Evolutionary conservation across 2,329 filamentous ascomycete genomes (phyloP), one percentile per base, ranked within the genome.

Genomic region (Madurella fahalii): DNA sequence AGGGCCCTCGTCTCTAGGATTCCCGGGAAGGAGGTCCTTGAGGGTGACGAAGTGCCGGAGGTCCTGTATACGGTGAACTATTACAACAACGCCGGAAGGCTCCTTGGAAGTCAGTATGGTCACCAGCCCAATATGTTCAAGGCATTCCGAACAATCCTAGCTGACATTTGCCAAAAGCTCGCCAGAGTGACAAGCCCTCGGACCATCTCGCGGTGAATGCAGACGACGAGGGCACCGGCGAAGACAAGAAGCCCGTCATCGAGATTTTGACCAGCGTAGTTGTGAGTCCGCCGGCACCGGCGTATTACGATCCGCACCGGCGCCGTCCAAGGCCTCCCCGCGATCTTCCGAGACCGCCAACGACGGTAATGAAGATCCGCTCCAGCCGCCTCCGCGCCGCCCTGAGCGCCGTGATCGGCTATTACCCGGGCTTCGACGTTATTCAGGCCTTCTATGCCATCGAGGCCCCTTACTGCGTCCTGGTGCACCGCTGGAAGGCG

Each of bases 321-420:
- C 4, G 34, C 13, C 34, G 34, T 5, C 4, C 11, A 9, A 37
- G 34, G 11, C 25, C 4, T 37, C 11, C 34, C 47, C 17, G 17
- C 40, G n/a, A 25, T 25, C 32, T 5, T 46, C 43, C 15, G 40
- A 45, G 9, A 18, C 25, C n/a, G 44, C 65, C 25, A 57, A 64
- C 71, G 0, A 64, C 71, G 0, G 60, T 65, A 50, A 77, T 79
- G 74, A 47, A 70, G 2, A 74, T 79, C 43, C 68, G 75, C 58
- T 79, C 76, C 2, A 55, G 64, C 31, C 65, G 77, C 53, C 69
- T 82, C 31, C 71, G 75, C 58, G 72, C 77, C 45, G 77, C 77
- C 1, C 68, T 81, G 4, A 69, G 67, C 30, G 75, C 77, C 12
- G 71, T 79, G 5, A 70, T 81, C 7, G 68, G 66, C 20, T 80